Base-by-base conservation (phyloP, 495 filamentous ascomycete species). In the Penicillium paradoxum region DNA sequence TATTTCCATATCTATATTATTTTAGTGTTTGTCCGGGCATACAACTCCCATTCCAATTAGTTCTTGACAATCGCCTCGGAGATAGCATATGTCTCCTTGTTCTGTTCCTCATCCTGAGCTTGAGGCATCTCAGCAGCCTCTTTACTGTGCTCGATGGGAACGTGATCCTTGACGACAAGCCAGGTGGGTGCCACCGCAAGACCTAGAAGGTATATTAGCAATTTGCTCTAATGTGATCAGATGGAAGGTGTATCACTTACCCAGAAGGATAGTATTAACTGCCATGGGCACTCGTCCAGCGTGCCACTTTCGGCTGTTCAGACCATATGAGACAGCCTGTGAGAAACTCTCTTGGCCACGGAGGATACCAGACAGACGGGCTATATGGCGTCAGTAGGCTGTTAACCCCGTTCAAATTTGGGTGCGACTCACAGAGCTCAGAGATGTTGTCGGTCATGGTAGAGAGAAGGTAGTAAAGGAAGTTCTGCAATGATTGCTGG, bases 321-420 rank as follows among this genome's bases (percentile, higher is more conserved):
- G 48, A 4, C 82, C 82, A 54, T 77, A 84, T 17, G 79, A 81
- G 3, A 86, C 58, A 6, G 83, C 83, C 59, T 84, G 77, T 54
- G 77, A 77, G 24, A 81, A 83, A 34, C 79, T 82, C 54, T 85
- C 81, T 2, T 80, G 82, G 1, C 80, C 82, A 40, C 82, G 71
- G 5, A 86, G 67, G 34, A 85, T 71, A 19, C 79, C 82, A 0
- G 81, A 74, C 30, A 80, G 72, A 17, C 83, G 76, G 29, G 83
- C 77, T 34, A 15, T 11, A 33, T 47, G 49, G 0, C 60, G 30
- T 51, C 56, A 66, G 55, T 45, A 62, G 49, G 44, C 47, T 4
- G 55, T 24, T 8, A 37, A 54, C 53, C 0, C 24, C 37, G 19
- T 60, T 32, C 54, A 0, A 45, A 36, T 5, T 56, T 27, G 15